A percentile compares a stretch with the other conserved stretches of the same genome.
phyloP scores from a whole-genome alignment of 768 basidiomycete genomes.

The Austroboletus eburneus region DNA sequence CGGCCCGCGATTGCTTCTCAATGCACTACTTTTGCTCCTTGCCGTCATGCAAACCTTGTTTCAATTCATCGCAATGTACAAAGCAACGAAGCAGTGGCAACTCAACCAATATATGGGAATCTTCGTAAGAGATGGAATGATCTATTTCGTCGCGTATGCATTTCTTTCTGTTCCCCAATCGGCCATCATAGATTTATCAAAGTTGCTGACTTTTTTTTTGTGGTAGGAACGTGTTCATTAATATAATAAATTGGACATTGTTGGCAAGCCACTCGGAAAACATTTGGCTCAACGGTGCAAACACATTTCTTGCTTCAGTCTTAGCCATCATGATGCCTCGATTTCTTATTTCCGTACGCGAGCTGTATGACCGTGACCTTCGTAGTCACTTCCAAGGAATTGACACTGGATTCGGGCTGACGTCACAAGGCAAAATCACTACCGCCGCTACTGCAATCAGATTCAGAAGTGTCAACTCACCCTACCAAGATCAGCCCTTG shows the following conservation, averaged over 20 bases:
- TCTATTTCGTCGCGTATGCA: conserved; percentile 16
- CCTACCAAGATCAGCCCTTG: too few species aligned
- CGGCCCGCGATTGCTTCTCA: conserved; percentile 3
- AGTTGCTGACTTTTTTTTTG: background rate
- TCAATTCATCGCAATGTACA: conserved; percentile 4
- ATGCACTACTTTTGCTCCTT: conserved; percentile 2
- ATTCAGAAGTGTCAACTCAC: background rate
- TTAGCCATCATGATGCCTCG: conserved; percentile 8
- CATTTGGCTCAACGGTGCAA: background rate
- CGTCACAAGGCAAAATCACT: background rate
- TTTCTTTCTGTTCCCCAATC: background rate
- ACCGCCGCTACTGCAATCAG: background rate
- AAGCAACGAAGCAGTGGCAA: conserved; percentile 4
- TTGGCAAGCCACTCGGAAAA: too few species aligned
- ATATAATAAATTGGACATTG: too few species aligned
- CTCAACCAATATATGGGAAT: conserved; percentile 3
- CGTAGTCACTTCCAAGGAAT: background rate
- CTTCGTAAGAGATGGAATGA: conserved; percentile 8
- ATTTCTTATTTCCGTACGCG: conserved; percentile 15
- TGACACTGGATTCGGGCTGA: conserved; percentile 11
- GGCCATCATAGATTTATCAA: background rate
- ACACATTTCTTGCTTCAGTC: background rate
- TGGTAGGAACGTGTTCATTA: too few species aligned
- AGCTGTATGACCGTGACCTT: background rate
- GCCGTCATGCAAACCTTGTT: background rate